Base-by-base conservation (phyloP, 1,284 basidiomycete genomes). In the Austropuccinia psidii region DNA sequence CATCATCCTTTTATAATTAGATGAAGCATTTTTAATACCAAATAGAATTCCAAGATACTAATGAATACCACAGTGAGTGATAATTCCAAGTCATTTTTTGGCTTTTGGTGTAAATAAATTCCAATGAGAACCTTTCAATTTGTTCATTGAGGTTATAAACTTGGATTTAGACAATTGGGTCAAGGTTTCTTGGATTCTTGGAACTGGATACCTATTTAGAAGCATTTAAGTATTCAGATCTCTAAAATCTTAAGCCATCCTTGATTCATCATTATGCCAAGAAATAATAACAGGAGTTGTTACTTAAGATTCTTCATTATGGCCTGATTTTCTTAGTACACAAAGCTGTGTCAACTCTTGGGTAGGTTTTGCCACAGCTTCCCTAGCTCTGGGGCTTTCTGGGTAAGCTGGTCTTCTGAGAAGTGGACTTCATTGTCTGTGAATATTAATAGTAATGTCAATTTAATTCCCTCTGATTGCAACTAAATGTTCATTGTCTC, bases 21-120 rank as follows among this genome's bases (percentile, higher is more conserved):
- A 27, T 9, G 62, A 45, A 7, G 62, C 62, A 35, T 65, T 65
- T 19, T 65, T 65, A 5, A 50, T 65, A 15, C 62, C 62, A 52
- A 65, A 65, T 1, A 45, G 29, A 41, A 65, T 65, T 33, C 62
- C 15, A 2, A 60, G 35, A 35, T 60, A 60, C 37, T 41, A 19
- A 60, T 60, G 21, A 2, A 60, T 24, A 5, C 62, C 62, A 11
- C 15, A 17, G 33, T 65, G 43, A 11, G 43, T 27, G 0, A 65
- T 65, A 6, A 65, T 65, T 49, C 62, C 21, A 41, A 65, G 45
- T 24, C 21, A 65, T 50, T 65, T 65, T 24, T n/a, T 29, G 19
- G n/a, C 29, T 4, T 45, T 15, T 17, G 29, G 6, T 29, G 17
- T 33, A 1, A 65, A 24, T 35, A 2, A 33, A 31, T 65, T 65